Evolutionary conservation across 306 rosid genomes (phyloP).

Genomic region (Corylus heterophylla): DNA sequence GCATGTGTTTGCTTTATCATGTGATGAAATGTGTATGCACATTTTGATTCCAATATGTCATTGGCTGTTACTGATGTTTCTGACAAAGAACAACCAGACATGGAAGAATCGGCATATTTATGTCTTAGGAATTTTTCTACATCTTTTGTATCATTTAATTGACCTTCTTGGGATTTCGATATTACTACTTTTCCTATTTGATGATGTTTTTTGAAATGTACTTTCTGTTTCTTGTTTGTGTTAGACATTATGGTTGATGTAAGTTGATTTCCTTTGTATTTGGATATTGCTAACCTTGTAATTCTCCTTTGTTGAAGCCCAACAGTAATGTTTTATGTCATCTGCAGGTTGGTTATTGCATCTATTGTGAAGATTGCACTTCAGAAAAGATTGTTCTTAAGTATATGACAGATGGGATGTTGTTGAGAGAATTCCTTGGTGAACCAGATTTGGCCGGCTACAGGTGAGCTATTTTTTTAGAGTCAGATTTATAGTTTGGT

Average conservation of each 20-base stretch:
- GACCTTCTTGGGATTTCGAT: background rate
- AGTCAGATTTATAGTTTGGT: slow-evolving; percentile 24
- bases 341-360: slow-evolving; percentile 82
- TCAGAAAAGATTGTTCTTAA: slow-evolving; percentile 88
- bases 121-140: background rate
- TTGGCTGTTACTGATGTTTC: background rate
- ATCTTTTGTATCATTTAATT: background rate
- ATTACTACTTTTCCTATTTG: background rate
- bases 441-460: slow-evolving; percentile 91
- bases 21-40: background rate
- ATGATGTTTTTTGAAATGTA: background rate
- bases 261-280: slow-evolving; percentile 5
- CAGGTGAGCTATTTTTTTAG: slow-evolving; percentile 64
- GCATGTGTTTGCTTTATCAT: background rate
- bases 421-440: slow-evolving; percentile 92
- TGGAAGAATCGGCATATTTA: background rate
- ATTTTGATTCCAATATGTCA: background rate
- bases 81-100: background rate
- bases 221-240: background rate
- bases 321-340: slow-evolving; percentile 7
- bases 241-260: background rate
- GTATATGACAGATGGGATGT: slow-evolving; percentile 98
- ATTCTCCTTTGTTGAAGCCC: background rate
- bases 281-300: slow-evolving; percentile 6
- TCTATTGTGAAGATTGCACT: slow-evolving; percentile 95